These are phyloP conservation scores for Aspergillus biplanus DNA, from an alignment of 495 filamentous ascomycete genomes.

Conservation along the genomic window DNA sequence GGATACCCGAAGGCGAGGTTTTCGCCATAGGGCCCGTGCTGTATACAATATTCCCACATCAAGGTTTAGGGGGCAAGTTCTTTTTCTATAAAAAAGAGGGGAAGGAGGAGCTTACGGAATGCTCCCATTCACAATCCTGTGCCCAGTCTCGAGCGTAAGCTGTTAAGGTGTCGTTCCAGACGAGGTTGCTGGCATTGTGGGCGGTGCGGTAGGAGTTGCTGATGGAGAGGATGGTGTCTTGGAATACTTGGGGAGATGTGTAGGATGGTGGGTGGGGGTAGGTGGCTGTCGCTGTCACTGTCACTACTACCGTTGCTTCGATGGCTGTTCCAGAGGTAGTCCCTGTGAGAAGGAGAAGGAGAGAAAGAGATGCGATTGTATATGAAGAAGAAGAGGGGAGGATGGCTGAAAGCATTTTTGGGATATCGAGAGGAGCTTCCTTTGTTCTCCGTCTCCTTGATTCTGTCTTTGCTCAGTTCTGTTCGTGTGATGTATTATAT, in stretches of 20 bases:
- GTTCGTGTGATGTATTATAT: not conserved
- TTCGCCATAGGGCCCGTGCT: constrained; percentile 73
- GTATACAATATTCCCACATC: not conserved
- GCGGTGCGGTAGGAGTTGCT: constrained; percentile 68
- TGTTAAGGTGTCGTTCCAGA: constrained; percentile 69
- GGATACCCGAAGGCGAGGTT: constrained; percentile 74
- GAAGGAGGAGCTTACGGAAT: constrained; percentile 52
- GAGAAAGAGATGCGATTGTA: constrained; percentile 1
- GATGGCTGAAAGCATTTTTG: not conserved
- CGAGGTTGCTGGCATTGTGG: constrained; percentile 63
- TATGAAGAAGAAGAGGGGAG: not conserved
- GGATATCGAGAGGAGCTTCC: not conserved
- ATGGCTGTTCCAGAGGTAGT: constrained; percentile 17
- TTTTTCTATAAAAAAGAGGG: not conserved
- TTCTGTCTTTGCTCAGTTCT: not conserved
- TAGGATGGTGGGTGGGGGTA: constrained; percentile 49
- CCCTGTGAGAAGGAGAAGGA: constrained; percentile 9
- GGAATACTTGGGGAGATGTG: constrained; percentile 52
- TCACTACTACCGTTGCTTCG: constrained; percentile 24
- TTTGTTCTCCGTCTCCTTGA: not conserved
- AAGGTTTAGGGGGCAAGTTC: not conserved
- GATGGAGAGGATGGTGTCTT: constrained; percentile 61
- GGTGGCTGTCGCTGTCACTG: constrained; percentile 32
- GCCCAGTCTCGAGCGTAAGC: constrained; percentile 58
- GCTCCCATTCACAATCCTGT: constrained; percentile 59